Percentiles rank a stretch among this genome's conserved stretches.
These are phyloP conservation scores for Earliella scabrosa DNA, from an alignment of 1,284 basidiomycete genomes.

Conservation along the genomic window DNA sequence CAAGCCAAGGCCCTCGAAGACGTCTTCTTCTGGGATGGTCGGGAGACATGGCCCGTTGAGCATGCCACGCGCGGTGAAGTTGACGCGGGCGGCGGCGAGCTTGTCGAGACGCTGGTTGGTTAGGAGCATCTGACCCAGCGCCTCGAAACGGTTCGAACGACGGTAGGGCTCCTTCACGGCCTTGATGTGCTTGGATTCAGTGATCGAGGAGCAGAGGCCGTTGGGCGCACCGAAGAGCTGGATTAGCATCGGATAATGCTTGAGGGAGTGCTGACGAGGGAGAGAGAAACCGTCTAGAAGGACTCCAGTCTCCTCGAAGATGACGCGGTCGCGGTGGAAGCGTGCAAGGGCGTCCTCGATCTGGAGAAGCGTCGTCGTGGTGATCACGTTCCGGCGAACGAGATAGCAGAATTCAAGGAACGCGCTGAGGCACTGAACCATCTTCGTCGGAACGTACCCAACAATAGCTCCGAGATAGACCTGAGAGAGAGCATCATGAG, in stretches of 20 bases:
- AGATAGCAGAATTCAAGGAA: constrained; percentile 31
- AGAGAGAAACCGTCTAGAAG: constrained; percentile 20
- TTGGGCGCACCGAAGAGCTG: constrained; percentile 25
- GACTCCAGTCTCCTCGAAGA: constrained; percentile 22
- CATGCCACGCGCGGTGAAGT: constrained; percentile 19
- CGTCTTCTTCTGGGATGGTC: neutral
- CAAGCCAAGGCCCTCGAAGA: neutral
- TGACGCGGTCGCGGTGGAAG: constrained; percentile 12
- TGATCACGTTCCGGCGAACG: constrained; percentile 6
- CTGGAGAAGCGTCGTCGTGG: neutral
- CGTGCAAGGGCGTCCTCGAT: constrained; percentile 10
- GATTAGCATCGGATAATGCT: constrained; percentile 21
- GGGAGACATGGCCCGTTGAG: constrained; percentile 16
- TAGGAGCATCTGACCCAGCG: constrained; percentile 29
- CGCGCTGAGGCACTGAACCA: constrained; percentile 14
- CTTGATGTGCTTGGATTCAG: constrained; percentile 30
- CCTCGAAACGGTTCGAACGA: constrained; percentile 20
- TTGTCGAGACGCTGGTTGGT: constrained; percentile 29
- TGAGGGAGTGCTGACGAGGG: constrained; percentile 26
- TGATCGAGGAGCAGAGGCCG: constrained; percentile 31
- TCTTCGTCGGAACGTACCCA: constrained; percentile 20
- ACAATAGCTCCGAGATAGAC: constrained; percentile 24
- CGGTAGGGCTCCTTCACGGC: constrained; percentile 33
- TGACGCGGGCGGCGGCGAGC: constrained; percentile 16
- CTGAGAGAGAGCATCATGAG: too few species aligned